Evolutionary conservation across 306 rosid genomes (phyloP).

Genomic region (Neltuma alba): DNA sequence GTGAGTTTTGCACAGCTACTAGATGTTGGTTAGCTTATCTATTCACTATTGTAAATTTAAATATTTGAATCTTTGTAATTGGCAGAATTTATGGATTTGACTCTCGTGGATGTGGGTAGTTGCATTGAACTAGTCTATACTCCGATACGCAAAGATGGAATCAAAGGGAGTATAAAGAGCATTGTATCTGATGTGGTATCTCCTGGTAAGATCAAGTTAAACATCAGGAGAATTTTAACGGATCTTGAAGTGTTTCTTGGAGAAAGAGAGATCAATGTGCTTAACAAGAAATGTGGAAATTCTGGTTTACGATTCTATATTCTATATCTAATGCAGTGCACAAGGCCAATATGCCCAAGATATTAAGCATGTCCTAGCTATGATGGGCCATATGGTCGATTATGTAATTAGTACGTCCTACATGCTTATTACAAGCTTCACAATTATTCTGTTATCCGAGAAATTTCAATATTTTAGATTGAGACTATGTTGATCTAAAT

Average conservation of each 20-base stretch:
- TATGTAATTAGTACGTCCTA: background rate
- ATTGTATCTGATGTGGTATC: slow-evolving; percentile 60
- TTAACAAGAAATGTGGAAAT: background rate
- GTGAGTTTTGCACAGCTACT: slow-evolving; percentile 49
- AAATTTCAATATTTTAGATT: background rate
- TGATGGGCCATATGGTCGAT: background rate
- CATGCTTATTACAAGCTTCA: background rate
- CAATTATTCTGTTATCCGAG: background rate
- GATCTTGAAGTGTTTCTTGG: background rate
- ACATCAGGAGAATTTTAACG: slow-evolving; percentile 27
- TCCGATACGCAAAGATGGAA: slow-evolving; percentile 84
- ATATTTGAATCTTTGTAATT: slow-evolving; percentile 29
- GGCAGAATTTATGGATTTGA: slow-evolving; percentile 80
- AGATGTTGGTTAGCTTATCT: slow-evolving; percentile 20
- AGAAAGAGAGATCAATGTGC: background rate
- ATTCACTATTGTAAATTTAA: slow-evolving; percentile 27
- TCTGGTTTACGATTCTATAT: background rate
- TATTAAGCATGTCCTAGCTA: background rate
- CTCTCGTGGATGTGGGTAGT: slow-evolving; percentile 77
- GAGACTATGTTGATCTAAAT: background rate
- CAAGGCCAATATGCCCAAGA: background rate
- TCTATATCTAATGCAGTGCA: background rate
- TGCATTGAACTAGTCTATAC: slow-evolving; percentile 78
- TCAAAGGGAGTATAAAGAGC: slow-evolving; percentile 64
- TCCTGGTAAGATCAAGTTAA: slow-evolving; percentile 58